Evolutionary conservation across 306 rosid species (phyloP).

Genomic region (Erythrophleum fordii): DNA sequence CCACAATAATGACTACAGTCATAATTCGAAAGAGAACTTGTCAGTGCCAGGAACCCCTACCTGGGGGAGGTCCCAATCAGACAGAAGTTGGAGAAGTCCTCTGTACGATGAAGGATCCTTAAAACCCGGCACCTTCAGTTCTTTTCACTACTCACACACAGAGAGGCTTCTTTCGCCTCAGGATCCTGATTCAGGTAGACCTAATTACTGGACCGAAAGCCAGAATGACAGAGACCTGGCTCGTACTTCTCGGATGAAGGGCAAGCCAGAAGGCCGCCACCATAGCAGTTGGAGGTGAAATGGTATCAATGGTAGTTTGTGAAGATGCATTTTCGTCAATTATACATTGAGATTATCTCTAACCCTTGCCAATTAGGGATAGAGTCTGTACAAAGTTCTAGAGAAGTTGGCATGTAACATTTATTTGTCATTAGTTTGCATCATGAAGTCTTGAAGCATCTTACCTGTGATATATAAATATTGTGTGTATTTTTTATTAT

Average conservation of each 20-base stretch:
- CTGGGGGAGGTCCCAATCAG: slow-evolving; percentile 47
- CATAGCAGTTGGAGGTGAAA: slow-evolving; percentile 59
- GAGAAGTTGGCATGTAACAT: slow-evolving; percentile 25
- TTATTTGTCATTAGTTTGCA: background rate
- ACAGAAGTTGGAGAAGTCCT: slow-evolving; percentile 66
- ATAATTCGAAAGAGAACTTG: slow-evolving; percentile 25
- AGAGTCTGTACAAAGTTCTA: slow-evolving; percentile 42
- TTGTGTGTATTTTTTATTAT: slow-evolving; percentile 10
- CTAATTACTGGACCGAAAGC: slow-evolving; percentile 44
- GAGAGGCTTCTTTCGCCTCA: slow-evolving; percentile 43
- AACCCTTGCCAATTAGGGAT: slow-evolving; percentile 29
- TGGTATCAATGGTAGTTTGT: slow-evolving; percentile 19
- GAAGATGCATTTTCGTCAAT: slow-evolving; percentile 27
- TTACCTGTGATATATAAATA: background rate
- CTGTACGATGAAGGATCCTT: slow-evolving; percentile 50
- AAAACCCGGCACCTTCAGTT: slow-evolving; percentile 39
- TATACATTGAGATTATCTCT: background rate
- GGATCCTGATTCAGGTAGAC: slow-evolving; percentile 47
- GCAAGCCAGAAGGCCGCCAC: slow-evolving; percentile 50
- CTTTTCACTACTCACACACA: slow-evolving; percentile 52
- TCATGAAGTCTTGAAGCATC: background rate
- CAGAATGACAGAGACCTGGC: slow-evolving; percentile 46
- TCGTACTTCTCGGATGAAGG: slow-evolving; percentile 43
- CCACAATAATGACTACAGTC: slow-evolving; percentile 43
- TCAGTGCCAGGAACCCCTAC: slow-evolving; percentile 49